Conservation (phyloP, 208 protist genomes). For the Leishmania martiniquensis region DNA sequence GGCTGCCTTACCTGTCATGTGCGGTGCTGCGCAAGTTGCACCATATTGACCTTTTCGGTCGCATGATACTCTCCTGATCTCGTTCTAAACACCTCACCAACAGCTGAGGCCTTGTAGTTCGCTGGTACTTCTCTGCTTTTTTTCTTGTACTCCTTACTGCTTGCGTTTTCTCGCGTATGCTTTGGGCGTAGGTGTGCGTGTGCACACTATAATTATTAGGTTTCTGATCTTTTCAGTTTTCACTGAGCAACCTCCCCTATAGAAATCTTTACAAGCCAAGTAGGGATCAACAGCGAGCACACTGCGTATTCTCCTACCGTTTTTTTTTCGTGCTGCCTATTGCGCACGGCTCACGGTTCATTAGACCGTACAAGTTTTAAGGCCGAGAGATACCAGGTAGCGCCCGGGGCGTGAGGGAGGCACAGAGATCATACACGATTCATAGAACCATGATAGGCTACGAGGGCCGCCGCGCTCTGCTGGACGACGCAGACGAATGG, state of each 20-base stretch:
- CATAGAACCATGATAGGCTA: slow-evolving; percentile 36
- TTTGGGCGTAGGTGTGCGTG: neutral
- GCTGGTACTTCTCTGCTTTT: neutral
- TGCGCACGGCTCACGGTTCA: neutral
- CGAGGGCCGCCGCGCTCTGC: slow-evolving; percentile 21
- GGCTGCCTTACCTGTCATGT: neutral
- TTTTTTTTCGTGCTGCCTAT: neutral
- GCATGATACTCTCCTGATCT: neutral
- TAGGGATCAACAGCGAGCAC: neutral
- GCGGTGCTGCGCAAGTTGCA: neutral
- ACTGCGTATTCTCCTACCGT: neutral
- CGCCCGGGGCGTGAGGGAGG: neutral
- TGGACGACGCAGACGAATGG: slow-evolving; percentile 78
- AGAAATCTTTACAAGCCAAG: neutral
- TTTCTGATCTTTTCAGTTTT: slow-evolving; percentile 16
- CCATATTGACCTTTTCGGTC: neutral
- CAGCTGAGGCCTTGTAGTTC: neutral
- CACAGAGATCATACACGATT: neutral
- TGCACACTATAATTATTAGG: neutral
- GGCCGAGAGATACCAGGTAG: neutral
- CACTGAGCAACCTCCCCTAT: neutral
- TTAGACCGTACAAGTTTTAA: neutral
- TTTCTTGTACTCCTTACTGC: neutral
- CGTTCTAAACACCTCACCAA: neutral
- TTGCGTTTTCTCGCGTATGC: neutral